Conservation (phyloP, 345 rosid species). For the Turnera subulata region DNA sequence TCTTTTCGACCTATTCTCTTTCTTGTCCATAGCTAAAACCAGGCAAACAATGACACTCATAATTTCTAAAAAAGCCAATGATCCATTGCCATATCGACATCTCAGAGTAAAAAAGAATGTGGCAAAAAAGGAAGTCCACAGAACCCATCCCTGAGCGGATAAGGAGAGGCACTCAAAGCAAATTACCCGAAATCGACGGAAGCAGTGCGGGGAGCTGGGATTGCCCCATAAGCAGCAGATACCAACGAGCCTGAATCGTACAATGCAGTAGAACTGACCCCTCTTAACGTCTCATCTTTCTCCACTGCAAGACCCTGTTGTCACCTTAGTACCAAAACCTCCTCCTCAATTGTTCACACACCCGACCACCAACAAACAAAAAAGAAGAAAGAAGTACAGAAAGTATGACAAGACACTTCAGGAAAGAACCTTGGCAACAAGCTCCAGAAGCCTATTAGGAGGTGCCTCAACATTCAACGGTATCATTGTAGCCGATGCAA, state of each 20-base stretch:
- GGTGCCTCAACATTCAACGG: conserved; percentile 64
- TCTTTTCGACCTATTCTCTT: background rate
- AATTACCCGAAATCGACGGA: conserved; percentile 63
- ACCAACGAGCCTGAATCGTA: conserved; percentile 30
- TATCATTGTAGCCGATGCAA: conserved; percentile 80
- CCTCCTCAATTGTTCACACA: background rate
- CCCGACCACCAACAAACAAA: background rate
- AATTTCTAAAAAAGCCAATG: too few relatives aligned
- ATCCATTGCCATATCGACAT: too few relatives aligned
- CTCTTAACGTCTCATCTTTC: conserved; percentile 54
- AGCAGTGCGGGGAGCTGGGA: conserved; percentile 43
- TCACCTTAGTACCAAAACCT: conserved; percentile 32
- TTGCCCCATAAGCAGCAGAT: conserved; percentile 46
- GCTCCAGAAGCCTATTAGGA: conserved; percentile 68
- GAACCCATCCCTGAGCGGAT: too few relatives aligned
- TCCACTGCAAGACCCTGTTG: conserved; percentile 87
- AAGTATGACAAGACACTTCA: background rate
- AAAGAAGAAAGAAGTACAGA: background rate
- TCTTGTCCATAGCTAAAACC: background rate
- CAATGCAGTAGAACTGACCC: conserved; percentile 43
- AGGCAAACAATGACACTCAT: background rate
- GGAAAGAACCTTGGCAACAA: conserved; percentile 65
- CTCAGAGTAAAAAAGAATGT: too few relatives aligned
- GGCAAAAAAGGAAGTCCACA: too few relatives aligned
- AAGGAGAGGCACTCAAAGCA: background rate